Base-by-base conservation (phyloP, 1,284 basidiomycete genomes). In the Malassezia sympodialis region DNA sequence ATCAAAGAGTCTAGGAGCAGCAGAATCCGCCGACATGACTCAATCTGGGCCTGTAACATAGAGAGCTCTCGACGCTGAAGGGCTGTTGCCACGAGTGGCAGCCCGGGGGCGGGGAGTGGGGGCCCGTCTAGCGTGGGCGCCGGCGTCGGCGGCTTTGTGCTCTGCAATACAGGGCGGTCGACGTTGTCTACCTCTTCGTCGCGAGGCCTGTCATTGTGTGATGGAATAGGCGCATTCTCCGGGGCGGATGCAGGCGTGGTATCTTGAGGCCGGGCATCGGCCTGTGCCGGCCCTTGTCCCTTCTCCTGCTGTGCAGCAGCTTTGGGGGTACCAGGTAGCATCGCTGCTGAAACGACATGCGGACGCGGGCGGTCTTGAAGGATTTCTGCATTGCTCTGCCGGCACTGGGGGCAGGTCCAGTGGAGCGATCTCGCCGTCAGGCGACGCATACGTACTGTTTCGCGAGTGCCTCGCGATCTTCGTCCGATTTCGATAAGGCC, bases 401-500 rank as follows among this genome's bases (percentile, higher is more conserved):
- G 55, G 46, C 65, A 69, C 3, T 52, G 30, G 0, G 59, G 45
- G 41, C 68, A 68, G 27, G 27, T 56, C 67, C 67, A 70, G 12
- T 5, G n/a, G 8, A 51, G 49, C 19, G 61, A 56, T 14, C 48
- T 53, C 24, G n/a, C 21, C 7, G 14, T 40, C n/a, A 49, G 37
- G 4, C 1, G 30, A 14, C 8, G 2, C 2, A n/a, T n/a, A 54
- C 52, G n/a, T 49, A 54, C 53, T 46, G 30, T 7, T 19, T 27
- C 15, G 71, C 71, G 24, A 73, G 51, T 30, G 84, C 84, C n/a
- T 90, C 84, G 21, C 88, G 84, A 67, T 90, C 85, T 24, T 89
- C 88, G 58, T 84, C 86, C 49, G 90, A 79, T 53, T 87, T 87
- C 75, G 93, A 91, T 77, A 96, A 90, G 0, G 87, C 85, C 71